Evolutionary conservation across 192 early-diverging fungal genomes (phyloP), one percentile per base, ranked within the genome.

Genomic region (Phycomyces blakesleeanus): DNA sequence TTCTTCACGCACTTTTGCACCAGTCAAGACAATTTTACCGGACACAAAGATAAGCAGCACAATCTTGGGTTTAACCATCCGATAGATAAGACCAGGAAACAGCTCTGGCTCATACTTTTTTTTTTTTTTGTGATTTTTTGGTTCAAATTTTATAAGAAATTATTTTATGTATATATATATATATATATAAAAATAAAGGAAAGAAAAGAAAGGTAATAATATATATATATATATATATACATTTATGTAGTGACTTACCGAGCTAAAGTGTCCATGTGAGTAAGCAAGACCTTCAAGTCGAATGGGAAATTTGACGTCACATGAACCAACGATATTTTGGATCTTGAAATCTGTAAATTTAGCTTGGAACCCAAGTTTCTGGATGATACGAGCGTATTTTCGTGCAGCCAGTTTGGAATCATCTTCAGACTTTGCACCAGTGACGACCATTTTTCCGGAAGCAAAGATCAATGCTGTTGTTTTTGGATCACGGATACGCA

Each of bases 281-380:
- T 89, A 92, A 61, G 95, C 93, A 68, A 99, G 77, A 29, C 97
- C 97, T 72, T 99, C 97, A 51, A 99, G 79, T 37, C 97, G 92
- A 71, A 99, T 97, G 26, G 97, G 97, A 73, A 99, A 99, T 81
- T 97, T 98, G 75, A 99, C 97, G 78, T 99, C 97, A 77, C 95
- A 97, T 22, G 89, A 91, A 51, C 97, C 97, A 51, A 99, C 97
- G 78, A 99, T 99, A 80, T 99, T 99, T 73, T 99, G 97, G 64
- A 99, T 97, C 81, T 97, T 99, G 74, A 99, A 99, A 73, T 98
- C 95, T 16, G 91, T 92, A 61, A 99, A 99, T 78, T 96, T 97
- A 64, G 97, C 96, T 40, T 83, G 84, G 73, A 99, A 99, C 5
- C 97, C 97, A 44, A 98, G 85, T 76, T 98, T 98, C 74, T 99